phyloP scores from a whole-genome alignment of 2,329 filamentous ascomycete species.

The Bisporella sp. region DNA sequence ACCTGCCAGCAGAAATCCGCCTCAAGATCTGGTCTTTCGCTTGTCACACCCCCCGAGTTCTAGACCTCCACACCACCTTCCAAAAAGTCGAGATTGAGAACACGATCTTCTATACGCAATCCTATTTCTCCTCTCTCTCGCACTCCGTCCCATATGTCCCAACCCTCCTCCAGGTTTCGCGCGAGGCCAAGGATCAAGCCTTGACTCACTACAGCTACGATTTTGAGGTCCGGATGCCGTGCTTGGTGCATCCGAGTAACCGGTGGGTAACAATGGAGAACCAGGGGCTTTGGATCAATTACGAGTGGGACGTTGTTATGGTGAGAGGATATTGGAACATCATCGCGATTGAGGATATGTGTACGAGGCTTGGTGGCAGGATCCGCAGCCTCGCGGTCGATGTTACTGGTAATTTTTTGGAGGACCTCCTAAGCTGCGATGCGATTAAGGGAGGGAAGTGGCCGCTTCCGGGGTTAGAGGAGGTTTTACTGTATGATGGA shows the following conservation, averaged over 20 bases:
- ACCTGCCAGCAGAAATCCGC: slow-evolving; percentile 13
- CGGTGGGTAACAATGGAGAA: neutral
- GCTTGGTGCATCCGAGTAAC: neutral
- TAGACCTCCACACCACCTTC: slow-evolving; percentile 15
- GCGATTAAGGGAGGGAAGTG: neutral
- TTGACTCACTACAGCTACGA: neutral
- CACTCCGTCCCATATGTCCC: neutral
- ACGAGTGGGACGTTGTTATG: neutral
- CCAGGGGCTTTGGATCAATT: neutral
- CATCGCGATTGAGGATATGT: neutral
- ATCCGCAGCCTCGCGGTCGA: neutral
- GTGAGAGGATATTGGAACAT: neutral
- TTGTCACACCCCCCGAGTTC: slow-evolving; percentile 35
- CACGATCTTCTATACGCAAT: neutral
- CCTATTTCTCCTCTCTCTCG: neutral
- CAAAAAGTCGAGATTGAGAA: neutral
- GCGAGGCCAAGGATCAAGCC: neutral
- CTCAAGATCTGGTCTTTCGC: slow-evolving; percentile 36
- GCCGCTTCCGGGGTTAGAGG: neutral
- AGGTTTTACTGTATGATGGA: neutral
- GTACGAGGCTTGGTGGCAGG: neutral
- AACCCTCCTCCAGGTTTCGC: neutral
- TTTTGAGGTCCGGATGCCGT: neutral
- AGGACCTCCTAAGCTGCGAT: neutral
- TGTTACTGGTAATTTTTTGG: neutral